Base-by-base conservation (phyloP, 2,329 filamentous ascomycete species). In the Teratosphaeria pseudoeucalypti region DNA sequence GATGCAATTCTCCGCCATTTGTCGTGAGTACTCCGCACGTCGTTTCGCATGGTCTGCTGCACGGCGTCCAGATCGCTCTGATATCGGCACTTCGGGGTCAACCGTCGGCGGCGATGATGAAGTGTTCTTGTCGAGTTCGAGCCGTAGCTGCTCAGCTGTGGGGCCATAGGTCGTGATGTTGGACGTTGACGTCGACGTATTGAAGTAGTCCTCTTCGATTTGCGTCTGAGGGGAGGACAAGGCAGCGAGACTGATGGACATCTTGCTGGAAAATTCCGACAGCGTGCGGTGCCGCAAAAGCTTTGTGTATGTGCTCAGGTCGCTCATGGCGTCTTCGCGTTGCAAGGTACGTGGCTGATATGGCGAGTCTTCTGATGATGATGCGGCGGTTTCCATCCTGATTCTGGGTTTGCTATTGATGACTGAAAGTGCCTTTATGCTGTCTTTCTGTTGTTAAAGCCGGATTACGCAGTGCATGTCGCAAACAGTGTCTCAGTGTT, bases 1-100 rank as follows among this genome's bases (percentile, higher is more conserved):
- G 10, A 60, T 29, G 6, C 57, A 52, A 16, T 2, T 26, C 26
- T 61, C 57, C 16, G 60, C 60, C 60, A 61, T 61, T 14, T 26
- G 57, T 37, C 52, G 47, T n/a, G 54, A n/a, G 26, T 61, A 61
- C 37, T 55, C 34, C 14, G 23, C 14, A 11, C 55, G 55, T n/a
- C 27, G 32, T 56, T 34, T 56, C 7, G 34, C 54, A 19, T 43
- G 16, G 16, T 27, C 23, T 26, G 32, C 23, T 37, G 54, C 54
- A 27, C 32, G 54, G 14, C 19, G 29, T n/a, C 54, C 34, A 16
- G 54, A 16, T n/a, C 32, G 54, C 23, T 11, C 23, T 9, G 14
- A 7, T 2, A 27, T 11, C 11, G 14, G 2, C 9, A 11, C 29
- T 39, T 3, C 0, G 12, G 4, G 23, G 7, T 49, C 6, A 29